Conservation (phyloP, 371 early-diverging fungal genomes). For the Amoeboaphelidium protococcarum region DNA sequence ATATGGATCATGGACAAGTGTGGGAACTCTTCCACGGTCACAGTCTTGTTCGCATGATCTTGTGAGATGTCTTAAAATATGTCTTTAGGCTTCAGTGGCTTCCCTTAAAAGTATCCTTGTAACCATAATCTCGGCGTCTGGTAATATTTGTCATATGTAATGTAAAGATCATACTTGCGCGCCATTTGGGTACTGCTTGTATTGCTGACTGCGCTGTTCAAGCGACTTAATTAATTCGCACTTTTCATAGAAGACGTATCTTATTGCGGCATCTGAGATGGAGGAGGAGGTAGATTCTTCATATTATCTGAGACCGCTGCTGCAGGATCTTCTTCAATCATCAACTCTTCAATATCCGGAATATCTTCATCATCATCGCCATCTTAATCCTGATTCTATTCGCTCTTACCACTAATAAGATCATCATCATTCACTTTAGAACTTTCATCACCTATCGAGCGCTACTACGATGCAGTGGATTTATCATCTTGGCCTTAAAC, state of each 20-base stretch:
- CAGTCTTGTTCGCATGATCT: constrained; percentile 92
- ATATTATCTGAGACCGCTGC: too few species aligned
- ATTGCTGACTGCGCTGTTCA: too few species aligned
- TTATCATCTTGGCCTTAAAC: not conserved
- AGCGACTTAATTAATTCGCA: too few species aligned
- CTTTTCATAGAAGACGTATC: too few species aligned
- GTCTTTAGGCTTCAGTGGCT: constrained; percentile 50
- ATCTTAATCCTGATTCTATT: not conserved
- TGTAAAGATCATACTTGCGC: constrained; percentile 78
- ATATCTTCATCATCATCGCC: not conserved
- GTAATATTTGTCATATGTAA: constrained; percentile 95
- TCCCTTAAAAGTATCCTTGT: constrained; percentile 70
- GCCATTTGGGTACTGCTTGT: too few species aligned
- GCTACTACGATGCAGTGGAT: not conserved
- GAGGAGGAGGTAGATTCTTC: too few species aligned
- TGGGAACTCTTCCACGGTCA: constrained; percentile 85
- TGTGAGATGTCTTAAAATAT: constrained; percentile 88
- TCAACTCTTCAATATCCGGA: not conserved
- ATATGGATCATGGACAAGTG: constrained; percentile 35
- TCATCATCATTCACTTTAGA: not conserved
- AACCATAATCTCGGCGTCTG: constrained; percentile 79
- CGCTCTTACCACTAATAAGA: not conserved
- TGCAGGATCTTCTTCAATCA: too few species aligned
- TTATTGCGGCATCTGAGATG: too few species aligned
- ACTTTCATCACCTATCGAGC: not conserved